Evolutionary conservation across 192 early-diverging fungal genomes (phyloP), one percentile per base, ranked within the genome.

Genomic region (Helicostylum pulchrum): DNA sequence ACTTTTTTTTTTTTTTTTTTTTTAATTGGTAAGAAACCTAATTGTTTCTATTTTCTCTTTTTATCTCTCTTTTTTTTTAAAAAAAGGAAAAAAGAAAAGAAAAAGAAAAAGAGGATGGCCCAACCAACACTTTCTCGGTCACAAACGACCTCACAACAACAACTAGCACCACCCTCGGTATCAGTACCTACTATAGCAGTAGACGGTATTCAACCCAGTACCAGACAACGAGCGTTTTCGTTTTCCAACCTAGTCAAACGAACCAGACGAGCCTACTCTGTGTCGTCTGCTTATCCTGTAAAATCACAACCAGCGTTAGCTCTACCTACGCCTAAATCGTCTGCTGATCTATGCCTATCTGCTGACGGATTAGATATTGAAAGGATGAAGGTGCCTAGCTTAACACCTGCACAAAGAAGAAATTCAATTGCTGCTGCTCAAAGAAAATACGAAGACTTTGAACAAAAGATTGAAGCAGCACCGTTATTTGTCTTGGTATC

Each of bases 401-500:
- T 65, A 31, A 61, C 68, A 39, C 64, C 69, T 21, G 58, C 70
- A 23, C 74, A 66, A 8, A 62, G 69, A 63, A 47, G 65, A 39
- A 66, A 72, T 34, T 67, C 65, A 8, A 54, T 59, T 26, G 64
- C 65, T 19, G 53, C 61, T 39, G 61, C 53, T 20, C 44, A 60
- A 9, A 47, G 59, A 17, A 68, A 54, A 31, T 76, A 76, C 43
- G 70, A 76, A 14, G 74, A 76, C 31, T 67, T 72, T 51, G 70
- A 76, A 57, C 74, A 71, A 30, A 68, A 76, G 32, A 44, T 76
- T 5, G 74, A 76, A 39, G 69, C 47, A n/a, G 63, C 70, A 34
- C 92, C 94, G 4, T 66, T 87, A 12, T 77, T 84, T 61, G 84
- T 86, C 30, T 85, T 94, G 31, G 83, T 94, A 43, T 90, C 90